Conservation (phyloP, 805 yeast species). For the Debaryomyces tyrocola region DNA sequence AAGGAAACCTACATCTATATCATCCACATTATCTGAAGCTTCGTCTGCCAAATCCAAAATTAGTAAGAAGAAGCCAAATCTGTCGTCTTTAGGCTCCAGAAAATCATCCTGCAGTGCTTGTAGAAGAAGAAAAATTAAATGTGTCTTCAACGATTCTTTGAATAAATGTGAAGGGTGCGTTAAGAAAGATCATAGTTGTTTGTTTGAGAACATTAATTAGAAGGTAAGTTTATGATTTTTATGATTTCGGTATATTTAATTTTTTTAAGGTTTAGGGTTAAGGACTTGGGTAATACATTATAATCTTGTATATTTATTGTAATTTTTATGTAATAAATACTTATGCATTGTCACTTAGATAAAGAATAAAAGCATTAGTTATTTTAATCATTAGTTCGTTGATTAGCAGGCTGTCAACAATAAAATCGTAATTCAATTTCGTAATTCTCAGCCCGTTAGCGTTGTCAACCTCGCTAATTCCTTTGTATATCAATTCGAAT, state of each 20-base stretch:
- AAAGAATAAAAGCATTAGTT: conserved; percentile 23
- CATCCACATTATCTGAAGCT: not conserved
- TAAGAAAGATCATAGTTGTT: conserved; percentile 37
- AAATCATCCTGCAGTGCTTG: conserved; percentile 41
- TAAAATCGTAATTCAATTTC: conserved; percentile 41
- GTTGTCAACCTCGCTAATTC: conserved; percentile 20
- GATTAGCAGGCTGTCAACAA: conserved; percentile 25
- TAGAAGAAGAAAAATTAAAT: conserved; percentile 44
- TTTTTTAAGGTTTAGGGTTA: not conserved
- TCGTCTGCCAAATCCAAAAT: not conserved
- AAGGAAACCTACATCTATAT: conserved; percentile 8
- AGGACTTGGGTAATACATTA: not conserved
- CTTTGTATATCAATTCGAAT: conserved; percentile 36
- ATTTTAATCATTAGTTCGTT: conserved; percentile 31
- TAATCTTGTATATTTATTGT: not conserved
- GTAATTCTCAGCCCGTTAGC: conserved; percentile 13
- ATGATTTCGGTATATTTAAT: not conserved
- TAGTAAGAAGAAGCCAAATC: conserved; percentile 1
- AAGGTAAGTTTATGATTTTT: not conserved
- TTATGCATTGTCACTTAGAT: not conserved
- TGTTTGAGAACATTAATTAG: conserved; percentile 19
- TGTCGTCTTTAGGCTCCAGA: conserved; percentile 15
- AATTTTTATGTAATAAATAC: not conserved
- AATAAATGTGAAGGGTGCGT: conserved; percentile 41
- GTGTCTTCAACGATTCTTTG: conserved; percentile 30